phyloP scores from a whole-genome alignment of 139 green algal genomes.

The Yamagishiella unicocca region DNA sequence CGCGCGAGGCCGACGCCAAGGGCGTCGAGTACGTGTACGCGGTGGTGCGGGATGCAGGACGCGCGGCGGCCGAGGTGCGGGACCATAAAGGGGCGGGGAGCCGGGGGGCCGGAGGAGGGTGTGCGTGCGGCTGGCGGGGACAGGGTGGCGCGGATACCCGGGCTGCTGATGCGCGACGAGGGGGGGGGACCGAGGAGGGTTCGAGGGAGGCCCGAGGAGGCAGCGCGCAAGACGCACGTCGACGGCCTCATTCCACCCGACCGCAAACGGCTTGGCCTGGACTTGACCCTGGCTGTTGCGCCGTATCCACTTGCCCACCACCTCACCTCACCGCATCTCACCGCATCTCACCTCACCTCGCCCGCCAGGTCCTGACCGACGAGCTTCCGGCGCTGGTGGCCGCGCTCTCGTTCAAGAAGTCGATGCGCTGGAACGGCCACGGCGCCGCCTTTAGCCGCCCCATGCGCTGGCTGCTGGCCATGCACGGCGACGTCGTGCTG shows the following conservation, averaged over 20 bases:
- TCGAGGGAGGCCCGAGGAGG: no score
- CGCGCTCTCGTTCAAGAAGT: constrained; percentile 88
- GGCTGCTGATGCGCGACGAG: no score
- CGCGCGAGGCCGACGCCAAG: constrained; percentile 83
- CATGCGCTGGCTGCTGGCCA: constrained; percentile 94
- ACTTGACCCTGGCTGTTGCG: no score
- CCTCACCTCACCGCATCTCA: background rate
- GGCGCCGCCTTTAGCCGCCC: constrained; percentile 86
- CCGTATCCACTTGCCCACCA: background rate
- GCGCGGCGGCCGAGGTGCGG: constrained; percentile 68
- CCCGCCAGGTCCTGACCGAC: constrained; percentile 77
- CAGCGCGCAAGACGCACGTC: no score
- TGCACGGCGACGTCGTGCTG: constrained; percentile 87
- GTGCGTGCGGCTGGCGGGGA: background rate
- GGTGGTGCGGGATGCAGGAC: constrained; percentile 73
- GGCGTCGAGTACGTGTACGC: constrained; percentile 95
- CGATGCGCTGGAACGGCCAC: constrained; percentile 91
- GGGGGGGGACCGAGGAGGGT: no score
- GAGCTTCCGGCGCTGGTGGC: constrained; percentile 84
- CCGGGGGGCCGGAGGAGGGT: background rate
- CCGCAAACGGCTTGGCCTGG: no score
- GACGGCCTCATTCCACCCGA: no score
- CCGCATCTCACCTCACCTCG: background rate
- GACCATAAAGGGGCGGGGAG: no score
- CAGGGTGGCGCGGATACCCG: no score